These are phyloP conservation scores for Corymbia maculata DNA, from an alignment of 345 rosid species.

Conservation along the genomic window DNA sequence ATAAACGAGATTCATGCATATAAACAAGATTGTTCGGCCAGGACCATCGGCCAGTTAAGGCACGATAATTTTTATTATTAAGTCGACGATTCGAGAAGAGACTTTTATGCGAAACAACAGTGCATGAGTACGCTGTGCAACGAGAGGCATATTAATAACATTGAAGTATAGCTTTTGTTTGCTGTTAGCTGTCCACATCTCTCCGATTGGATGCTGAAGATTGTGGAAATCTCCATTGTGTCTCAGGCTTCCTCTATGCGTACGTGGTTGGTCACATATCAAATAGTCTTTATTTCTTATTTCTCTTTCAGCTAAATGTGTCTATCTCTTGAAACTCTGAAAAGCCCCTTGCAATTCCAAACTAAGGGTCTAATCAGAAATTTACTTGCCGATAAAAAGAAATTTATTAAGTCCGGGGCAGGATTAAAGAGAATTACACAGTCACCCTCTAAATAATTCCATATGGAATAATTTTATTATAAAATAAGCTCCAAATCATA, in stretches of 20 bases:
- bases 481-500: background rate
- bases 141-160: background rate
- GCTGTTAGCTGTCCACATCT: background rate
- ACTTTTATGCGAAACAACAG: background rate
- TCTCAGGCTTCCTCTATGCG: background rate
- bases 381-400: background rate
- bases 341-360: background rate
- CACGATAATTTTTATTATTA: background rate
- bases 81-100: background rate
- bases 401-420: background rate
- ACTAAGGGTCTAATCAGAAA: background rate
- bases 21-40: background rate
- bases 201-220: background rate
- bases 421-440: background rate
- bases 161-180: background rate
- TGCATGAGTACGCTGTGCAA: background rate
- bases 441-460: background rate
- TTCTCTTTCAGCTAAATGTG: background rate
- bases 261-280: background rate
- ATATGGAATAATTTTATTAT: background rate
- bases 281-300: background rate
- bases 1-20: background rate
- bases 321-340: background rate
- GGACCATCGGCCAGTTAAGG: background rate
- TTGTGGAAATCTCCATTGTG: background rate